A percentile compares a stretch with the other conserved stretches of the same genome.
phyloP scores from a whole-genome alignment of 192 early-diverging fungal species.

The Podila horticola region DNA sequence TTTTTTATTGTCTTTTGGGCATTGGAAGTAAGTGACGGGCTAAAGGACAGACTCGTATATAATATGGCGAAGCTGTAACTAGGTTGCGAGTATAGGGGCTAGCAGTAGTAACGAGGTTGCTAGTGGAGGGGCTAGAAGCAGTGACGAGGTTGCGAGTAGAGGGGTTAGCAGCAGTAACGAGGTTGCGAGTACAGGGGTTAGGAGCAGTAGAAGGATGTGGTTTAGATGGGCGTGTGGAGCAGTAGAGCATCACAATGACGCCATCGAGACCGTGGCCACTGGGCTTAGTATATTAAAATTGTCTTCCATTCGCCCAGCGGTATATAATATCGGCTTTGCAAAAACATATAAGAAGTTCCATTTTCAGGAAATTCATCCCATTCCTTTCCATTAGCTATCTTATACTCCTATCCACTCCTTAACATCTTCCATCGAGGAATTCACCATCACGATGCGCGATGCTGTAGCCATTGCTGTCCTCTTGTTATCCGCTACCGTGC shows the following conservation, averaged over 20 bases:
- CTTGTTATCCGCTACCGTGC: conserved; percentile 12
- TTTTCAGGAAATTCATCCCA: conserved; percentile 8
- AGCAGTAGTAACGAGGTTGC: too few species aligned
- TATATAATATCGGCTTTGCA: neutral
- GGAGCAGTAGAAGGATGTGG: too few species aligned
- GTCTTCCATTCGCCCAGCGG: neutral
- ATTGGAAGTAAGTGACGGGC: too few species aligned
- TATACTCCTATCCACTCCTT: conserved; percentile 10
- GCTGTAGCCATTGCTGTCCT: conserved; percentile 14
- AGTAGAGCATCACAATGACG: conserved; percentile 3
- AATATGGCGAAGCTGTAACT: too few species aligned
- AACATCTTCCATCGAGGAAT: conserved; percentile 1
- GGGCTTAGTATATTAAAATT: neutral
- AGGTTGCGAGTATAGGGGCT: too few species aligned
- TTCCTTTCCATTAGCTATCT: conserved; percentile 4
- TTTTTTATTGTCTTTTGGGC: too few species aligned
- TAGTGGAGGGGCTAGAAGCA: too few species aligned
- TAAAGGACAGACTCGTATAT: too few species aligned
- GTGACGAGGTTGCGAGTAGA: too few species aligned
- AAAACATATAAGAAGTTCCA: conserved; percentile 18
- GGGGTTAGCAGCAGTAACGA: too few species aligned
- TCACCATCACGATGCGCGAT: conserved; percentile 6
- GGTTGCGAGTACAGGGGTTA: too few species aligned
- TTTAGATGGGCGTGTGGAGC: too few species aligned
- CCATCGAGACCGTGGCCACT: neutral